Evolutionary conservation across 169 alveolate genomes (phyloP), one percentile per base, ranked within the genome.

Genomic region (Cryptosporidium sp.): DNA sequence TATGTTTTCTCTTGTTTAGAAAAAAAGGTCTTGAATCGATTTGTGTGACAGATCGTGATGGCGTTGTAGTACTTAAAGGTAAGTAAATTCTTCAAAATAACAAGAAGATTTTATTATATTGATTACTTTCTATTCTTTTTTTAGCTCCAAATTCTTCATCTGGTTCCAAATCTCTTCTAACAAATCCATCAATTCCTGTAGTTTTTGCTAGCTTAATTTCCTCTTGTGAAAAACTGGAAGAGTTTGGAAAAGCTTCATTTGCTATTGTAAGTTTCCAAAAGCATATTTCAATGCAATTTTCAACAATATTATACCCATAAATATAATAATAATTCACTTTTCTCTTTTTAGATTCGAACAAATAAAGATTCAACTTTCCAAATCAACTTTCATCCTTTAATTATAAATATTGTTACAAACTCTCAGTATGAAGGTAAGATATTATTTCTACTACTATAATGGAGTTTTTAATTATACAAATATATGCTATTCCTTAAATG

Each of bases 391-490:
- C 37, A 80, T 29, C 87, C 87, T 7, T 45, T 80, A n/a, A 51
- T 80, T 12, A 62, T 80, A 23, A 65, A 65, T 29, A 73, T 80
- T 12, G 53, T 80, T 10, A 37, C 80, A 33, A 80, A 44, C 12
- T 62, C 33, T 80, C 70, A 80, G 31, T 80, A 39, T 37, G 87
- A 80, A 65, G 87, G 87, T 80, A 80, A 44, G 75, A 12, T 14
- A 31, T 42, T 23, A 18, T 1, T 6, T 39, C 2, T 39, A 16
- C 84, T 37, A 48, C 56, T 48, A 48, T 14, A 14, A 14, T 48
- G 56, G 21, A 16, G 56, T 5, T 48, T 12, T 16, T 48, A 48
- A 14, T 16, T 48, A 48, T 16, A 48, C 21, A 48, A 45, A 7
- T 48, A 14, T 12, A 5, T 48, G 21, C 7, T 1, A 16, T 48